phyloP scores from a whole-genome alignment of 2,329 filamentous ascomycete genomes.

The Clonostachys sp. region DNA sequence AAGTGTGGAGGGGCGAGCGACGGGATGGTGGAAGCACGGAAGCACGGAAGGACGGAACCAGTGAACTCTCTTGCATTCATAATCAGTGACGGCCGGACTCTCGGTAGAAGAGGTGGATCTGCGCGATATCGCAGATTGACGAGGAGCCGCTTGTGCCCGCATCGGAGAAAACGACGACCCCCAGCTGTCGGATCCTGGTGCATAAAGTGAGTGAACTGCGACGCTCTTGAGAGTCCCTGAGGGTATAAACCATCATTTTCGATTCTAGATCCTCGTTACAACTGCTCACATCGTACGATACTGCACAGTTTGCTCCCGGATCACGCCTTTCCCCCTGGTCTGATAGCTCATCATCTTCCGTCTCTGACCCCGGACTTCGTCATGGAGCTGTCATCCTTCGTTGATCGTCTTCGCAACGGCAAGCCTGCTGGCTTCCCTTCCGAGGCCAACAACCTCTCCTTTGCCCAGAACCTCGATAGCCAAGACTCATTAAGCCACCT shows the following conservation, averaged over 20 bases:
- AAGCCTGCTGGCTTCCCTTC: slow-evolving; percentile 37
- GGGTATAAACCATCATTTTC: too few relatives aligned
- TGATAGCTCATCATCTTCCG: background rate
- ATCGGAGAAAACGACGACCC: background rate
- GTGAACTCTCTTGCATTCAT: too few relatives aligned
- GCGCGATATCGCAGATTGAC: too few relatives aligned
- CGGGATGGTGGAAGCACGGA: background rate
- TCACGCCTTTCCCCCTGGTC: too few relatives aligned
- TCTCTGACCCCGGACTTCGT: background rate
- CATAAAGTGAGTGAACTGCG: slow-evolving; percentile 2
- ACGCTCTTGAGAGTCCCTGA: too few relatives aligned
- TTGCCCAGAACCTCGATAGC: slow-evolving; percentile 49
- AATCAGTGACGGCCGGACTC: too few relatives aligned
- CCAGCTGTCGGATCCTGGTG: background rate
- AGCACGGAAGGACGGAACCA: slow-evolving; percentile 1
- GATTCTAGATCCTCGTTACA: too few relatives aligned
- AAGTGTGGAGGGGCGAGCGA: too few relatives aligned
- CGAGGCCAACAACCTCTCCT: slow-evolving; percentile 40
- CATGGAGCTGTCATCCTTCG: slow-evolving; percentile 18
- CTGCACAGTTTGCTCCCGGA: too few relatives aligned
- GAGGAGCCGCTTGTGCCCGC: background rate
- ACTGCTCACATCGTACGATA: too few relatives aligned
- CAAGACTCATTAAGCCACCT: slow-evolving; percentile 57
- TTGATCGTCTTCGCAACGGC: slow-evolving; percentile 34
- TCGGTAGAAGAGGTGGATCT: too few relatives aligned